These are phyloP conservation scores for Botrytis pseudocinerea DNA, from an alignment of 2,329 filamentous ascomycete genomes.

Conservation along the genomic window DNA sequence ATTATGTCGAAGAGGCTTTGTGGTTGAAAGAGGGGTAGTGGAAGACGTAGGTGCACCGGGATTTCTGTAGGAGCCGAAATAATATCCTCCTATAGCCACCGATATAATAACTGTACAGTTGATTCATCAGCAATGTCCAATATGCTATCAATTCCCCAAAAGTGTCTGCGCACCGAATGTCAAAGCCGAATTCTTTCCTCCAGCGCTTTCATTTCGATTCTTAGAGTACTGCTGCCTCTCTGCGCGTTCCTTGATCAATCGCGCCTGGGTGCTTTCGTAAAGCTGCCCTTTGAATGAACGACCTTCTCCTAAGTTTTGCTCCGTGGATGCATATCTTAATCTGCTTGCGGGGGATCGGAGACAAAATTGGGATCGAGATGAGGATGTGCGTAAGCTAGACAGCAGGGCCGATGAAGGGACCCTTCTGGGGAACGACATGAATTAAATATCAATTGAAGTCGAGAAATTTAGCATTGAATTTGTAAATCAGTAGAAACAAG, in stretches of 20 bases:
- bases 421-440: conserved; percentile 34
- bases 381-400: conserved; percentile 27
- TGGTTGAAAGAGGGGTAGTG: conserved; percentile 58
- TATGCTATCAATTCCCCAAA: conserved; percentile 10
- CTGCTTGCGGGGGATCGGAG: conserved; percentile 26
- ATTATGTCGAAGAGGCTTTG: conserved; percentile 56
- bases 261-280: conserved; percentile 57
- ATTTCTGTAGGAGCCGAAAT: conserved; percentile 57
- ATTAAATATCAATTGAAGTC: conserved; percentile 6
- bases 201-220: conserved; percentile 44
- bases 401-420: conserved; percentile 36
- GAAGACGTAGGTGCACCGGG: conserved; percentile 54
- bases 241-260: conserved; percentile 55
- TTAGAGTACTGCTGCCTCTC: conserved; percentile 53
- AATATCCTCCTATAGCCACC: conserved; percentile 47
- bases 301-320: conserved; percentile 30
- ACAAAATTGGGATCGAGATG: conserved; percentile 26
- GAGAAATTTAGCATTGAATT: conserved; percentile 1
- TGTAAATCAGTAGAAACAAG: background rate
- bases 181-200: conserved; percentile 51
- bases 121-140: conserved; percentile 20
- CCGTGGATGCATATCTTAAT: conserved; percentile 35
- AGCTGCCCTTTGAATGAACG: conserved; percentile 58
- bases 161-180: conserved; percentile 51
- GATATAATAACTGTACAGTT: conserved; percentile 35